Evolutionary conservation across 495 filamentous ascomycete genomes (phyloP).

Genomic region (Oidiodendron maius): DNA sequence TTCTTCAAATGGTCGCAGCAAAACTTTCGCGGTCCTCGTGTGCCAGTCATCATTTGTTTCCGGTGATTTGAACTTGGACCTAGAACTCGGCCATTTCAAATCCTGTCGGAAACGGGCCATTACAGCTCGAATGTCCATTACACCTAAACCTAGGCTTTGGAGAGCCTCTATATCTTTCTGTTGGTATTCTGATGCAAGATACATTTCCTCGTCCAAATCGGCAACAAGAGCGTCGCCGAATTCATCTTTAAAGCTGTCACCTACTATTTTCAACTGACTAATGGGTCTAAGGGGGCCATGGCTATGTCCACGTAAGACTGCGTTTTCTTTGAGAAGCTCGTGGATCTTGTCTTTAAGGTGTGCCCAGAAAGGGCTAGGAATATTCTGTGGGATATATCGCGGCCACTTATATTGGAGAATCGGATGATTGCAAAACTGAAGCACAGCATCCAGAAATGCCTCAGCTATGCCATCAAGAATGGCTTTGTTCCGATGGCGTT

Average conservation of each 20-base stretch:
- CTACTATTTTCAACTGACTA: constrained; percentile 10
- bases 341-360: constrained; percentile 9
- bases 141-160: constrained; percentile 7
- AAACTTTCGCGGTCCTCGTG: constrained; percentile 17
- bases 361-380: constrained; percentile 15
- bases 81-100: constrained; percentile 3
- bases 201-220: constrained; percentile 17
- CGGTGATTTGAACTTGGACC: neutral
- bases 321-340: neutral
- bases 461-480: constrained; percentile 18
- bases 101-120: constrained; percentile 13
- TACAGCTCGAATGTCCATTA: constrained; percentile 2
- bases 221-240: constrained; percentile 17
- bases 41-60: constrained; percentile 18
- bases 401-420: constrained; percentile 24
- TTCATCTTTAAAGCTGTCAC: constrained; percentile 8
- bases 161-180: constrained; percentile 11
- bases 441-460: constrained; percentile 23
- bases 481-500: constrained; percentile 16
- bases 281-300: constrained; percentile 5
- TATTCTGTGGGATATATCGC: constrained; percentile 19
- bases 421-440: constrained; percentile 22
- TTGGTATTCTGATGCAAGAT: constrained; percentile 16
- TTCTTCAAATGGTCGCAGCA: constrained; percentile 3
- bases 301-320: constrained; percentile 9